phyloP scores from a whole-genome alignment of 495 filamentous ascomycete species.

The Choiromyces venosus region DNA sequence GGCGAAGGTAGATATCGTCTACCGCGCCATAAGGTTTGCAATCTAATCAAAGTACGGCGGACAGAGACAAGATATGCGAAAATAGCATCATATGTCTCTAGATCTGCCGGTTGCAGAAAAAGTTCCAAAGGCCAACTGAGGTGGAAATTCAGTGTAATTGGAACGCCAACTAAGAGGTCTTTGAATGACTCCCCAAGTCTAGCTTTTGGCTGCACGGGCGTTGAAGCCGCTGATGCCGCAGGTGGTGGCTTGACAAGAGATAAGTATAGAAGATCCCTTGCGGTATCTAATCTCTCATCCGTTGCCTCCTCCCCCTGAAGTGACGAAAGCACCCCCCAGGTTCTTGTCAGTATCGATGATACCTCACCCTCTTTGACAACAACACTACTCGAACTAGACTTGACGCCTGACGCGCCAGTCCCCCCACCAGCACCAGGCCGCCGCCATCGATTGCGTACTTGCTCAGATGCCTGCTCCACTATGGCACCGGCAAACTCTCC shows the following conservation, averaged over 20 bases:
- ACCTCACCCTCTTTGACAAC: conserved; percentile 84
- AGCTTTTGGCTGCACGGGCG: conserved; percentile 39
- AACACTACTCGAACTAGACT: conserved; percentile 49
- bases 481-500: conserved; percentile 88
- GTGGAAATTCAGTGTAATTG: conserved; percentile 64
- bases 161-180: conserved; percentile 74
- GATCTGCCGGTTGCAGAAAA: conserved; percentile 69
- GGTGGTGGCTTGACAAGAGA: conserved; percentile 50
- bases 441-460: conserved; percentile 58
- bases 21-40: conserved; percentile 79
- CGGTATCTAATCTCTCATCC: conserved; percentile 71
- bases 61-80: conserved; percentile 82
- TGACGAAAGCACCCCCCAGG: conserved; percentile 70
- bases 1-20: conserved; percentile 67
- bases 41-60: conserved; percentile 70
- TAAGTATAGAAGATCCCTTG: conserved; percentile 68
- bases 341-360: conserved; percentile 61
- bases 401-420: conserved; percentile 38
- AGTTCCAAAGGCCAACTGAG: conserved; percentile 78
- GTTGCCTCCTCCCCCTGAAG: conserved; percentile 66
- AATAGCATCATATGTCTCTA: conserved; percentile 71
- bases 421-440: conserved; percentile 45
- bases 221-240: conserved; percentile 46
- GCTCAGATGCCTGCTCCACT: conserved; percentile 74
- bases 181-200: conserved; percentile 54